phyloP scores from a whole-genome alignment of 2,329 filamentous ascomycete genomes.

The Ascomycota sp. region DNA sequence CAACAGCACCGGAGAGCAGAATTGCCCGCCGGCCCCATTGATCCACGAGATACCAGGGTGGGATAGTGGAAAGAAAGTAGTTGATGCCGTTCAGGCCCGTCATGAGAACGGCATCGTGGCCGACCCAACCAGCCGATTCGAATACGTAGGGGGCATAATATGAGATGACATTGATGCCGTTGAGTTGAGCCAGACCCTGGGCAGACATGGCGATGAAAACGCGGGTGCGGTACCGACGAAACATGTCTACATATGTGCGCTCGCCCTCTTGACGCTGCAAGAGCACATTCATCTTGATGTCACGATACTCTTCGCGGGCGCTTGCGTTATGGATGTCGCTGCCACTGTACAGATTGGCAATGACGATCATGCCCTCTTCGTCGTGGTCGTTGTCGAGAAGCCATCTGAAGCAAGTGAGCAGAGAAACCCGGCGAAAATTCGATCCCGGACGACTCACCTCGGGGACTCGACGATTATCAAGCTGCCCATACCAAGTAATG shows the following conservation, averaged over 20 bases:
- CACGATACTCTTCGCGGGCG: constrained; percentile 86
- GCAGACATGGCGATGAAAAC: constrained; percentile 99
- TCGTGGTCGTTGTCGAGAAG: constrained; percentile 93
- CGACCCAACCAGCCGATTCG: constrained; percentile 88
- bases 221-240: constrained; percentile 71
- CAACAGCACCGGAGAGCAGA: constrained; percentile 68
- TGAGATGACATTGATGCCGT: constrained; percentile 98
- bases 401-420: constrained; percentile 40
- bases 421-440: too few relatives aligned
- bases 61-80: constrained; percentile 80
- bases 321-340: constrained; percentile 88
- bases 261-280: constrained; percentile 89
- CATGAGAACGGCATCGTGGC: constrained; percentile 84
- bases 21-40: constrained; percentile 77
- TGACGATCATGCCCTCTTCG: constrained; percentile 94
- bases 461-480: constrained; percentile 92
- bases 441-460: constrained; percentile 31
- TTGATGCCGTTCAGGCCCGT: constrained; percentile 85
- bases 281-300: constrained; percentile 97
- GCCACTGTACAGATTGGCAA: constrained; percentile 89
- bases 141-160: constrained; percentile 97
- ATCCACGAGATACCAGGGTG: constrained; percentile 94
- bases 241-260: constrained; percentile 83
- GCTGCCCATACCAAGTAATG: constrained; percentile 65
- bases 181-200: constrained; percentile 84